These are phyloP conservation scores for Wallacemonas collosoma DNA, from an alignment of 208 protist genomes.

Conservation along the genomic window DNA sequence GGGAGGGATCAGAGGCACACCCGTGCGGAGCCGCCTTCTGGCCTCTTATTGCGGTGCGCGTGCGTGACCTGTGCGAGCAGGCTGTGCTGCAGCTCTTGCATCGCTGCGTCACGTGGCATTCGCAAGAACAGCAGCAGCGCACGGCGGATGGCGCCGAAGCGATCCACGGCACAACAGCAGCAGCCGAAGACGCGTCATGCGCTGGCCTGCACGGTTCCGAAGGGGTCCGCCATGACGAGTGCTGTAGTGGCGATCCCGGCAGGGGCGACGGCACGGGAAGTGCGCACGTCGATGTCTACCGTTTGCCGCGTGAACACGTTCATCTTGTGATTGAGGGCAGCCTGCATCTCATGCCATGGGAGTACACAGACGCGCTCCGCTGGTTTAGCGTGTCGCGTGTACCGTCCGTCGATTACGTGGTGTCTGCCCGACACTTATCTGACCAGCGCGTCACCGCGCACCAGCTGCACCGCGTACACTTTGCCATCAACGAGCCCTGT, in stretches of 20 bases:
- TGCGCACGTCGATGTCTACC: constrained; percentile 43
- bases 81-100: not conserved
- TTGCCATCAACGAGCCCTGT: constrained; percentile 1
- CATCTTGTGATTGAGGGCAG: constrained; percentile 54
- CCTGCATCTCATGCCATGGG: constrained; percentile 66
- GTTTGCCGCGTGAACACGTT: constrained; percentile 55
- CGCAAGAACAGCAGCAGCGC: not conserved
- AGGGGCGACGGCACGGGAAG: not conserved
- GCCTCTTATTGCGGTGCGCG: not conserved
- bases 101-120: not conserved
- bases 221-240: not conserved
- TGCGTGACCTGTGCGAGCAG: not conserved
- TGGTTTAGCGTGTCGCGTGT: constrained; percentile 51
- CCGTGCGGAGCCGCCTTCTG: not conserved
- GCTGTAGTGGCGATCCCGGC: not conserved
- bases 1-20: not conserved
- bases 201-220: too few species aligned
- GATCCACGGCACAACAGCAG: too few species aligned
- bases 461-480: not conserved
- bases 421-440: not conserved
- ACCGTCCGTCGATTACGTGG: constrained; percentile 27
- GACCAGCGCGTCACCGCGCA: not conserved
- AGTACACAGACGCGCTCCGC: constrained; percentile 52
- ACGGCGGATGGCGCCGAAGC: not conserved
- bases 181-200: too few species aligned